Conservation (phyloP, 805 yeast genomes). For the Yarrowia sp. region DNA sequence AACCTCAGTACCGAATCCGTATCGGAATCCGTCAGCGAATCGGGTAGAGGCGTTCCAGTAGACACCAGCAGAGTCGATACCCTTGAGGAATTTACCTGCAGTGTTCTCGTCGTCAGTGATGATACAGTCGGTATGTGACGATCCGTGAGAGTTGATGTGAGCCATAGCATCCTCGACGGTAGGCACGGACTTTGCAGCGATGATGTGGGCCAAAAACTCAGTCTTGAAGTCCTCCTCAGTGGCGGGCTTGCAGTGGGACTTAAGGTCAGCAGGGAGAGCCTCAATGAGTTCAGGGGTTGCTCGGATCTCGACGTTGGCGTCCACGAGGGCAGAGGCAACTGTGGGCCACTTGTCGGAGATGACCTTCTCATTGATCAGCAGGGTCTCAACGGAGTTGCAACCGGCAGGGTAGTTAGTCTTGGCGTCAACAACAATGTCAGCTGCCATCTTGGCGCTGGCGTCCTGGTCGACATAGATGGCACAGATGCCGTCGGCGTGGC, state of each 20-base stretch:
- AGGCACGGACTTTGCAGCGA: conserved; percentile 65
- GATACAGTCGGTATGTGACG: conserved; percentile 93
- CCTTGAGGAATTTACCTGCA: conserved; percentile 77
- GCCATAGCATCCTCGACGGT: conserved; percentile 68
- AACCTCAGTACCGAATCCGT: conserved; percentile 98
- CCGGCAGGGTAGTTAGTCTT: conserved; percentile 98
- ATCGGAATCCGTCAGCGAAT: conserved; percentile 97
- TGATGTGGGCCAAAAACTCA: conserved; percentile 79
- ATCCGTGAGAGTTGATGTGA: conserved; percentile 87
- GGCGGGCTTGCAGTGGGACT: conserved; percentile 41
- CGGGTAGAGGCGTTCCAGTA: conserved; percentile 97
- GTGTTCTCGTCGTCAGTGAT: conserved; percentile 66
- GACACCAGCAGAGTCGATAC: conserved; percentile 92
- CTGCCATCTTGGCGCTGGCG: conserved; percentile 76
- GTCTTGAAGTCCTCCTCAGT: conserved; percentile 68
- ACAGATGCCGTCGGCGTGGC: conserved; percentile 98
- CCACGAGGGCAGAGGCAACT: conserved; percentile 45
- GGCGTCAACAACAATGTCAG: conserved; percentile 72
- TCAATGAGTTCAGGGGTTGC: conserved; percentile 43
- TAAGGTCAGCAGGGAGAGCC: conserved; percentile 15
- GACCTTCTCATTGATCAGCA: conserved; percentile 55
- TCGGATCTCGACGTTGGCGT: conserved; percentile 71
- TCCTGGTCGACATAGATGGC: conserved; percentile 76
- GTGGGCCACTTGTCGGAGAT: conserved; percentile 36
- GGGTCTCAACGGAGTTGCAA: conserved; percentile 94